Percentiles rank a stretch among this genome's conserved stretches.
phyloP scores from a whole-genome alignment of 1,139 yeast species.

The Blastobotrys arbuscula region DNA sequence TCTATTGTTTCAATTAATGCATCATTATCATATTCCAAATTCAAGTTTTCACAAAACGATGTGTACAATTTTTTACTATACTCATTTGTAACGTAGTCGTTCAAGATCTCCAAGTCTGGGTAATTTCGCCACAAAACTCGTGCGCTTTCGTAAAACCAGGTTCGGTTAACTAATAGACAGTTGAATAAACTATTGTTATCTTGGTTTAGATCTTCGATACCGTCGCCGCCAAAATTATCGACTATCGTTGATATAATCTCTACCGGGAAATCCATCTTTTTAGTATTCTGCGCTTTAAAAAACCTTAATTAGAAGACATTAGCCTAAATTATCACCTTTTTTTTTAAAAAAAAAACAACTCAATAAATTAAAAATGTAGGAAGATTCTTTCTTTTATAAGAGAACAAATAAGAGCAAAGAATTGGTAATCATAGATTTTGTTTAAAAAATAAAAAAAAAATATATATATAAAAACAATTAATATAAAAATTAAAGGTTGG shows the following conservation, averaged over 20 bases:
- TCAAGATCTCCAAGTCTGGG: conserved; percentile 1
- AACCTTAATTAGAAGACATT: no score
- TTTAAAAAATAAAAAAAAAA: no score
- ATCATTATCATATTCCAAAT: conserved; percentile 4
- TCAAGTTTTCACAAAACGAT: not conserved
- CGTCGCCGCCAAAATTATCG: conserved; percentile 1
- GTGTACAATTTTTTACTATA: not conserved
- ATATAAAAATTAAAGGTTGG: no score
- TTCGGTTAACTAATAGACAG: conserved; percentile 1
- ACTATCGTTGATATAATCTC: not conserved
- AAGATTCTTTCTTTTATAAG: no score
- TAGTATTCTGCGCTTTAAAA: not conserved
- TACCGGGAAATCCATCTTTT: not conserved
- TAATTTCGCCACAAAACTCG: conserved; percentile 1
- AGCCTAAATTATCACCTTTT: no score
- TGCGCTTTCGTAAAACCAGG: conserved; percentile 5
- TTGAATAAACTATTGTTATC: not conserved
- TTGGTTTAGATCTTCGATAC: not conserved
- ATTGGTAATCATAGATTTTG: no score
- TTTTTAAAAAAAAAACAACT: no score
- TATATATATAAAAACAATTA: no score
- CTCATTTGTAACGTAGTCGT: not conserved
- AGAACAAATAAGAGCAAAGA: no score
- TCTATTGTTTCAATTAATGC: not conserved
- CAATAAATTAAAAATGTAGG: no score